These are phyloP conservation scores for Yamadazyma sp. DNA, from an alignment of 805 yeast species.

Conservation along the genomic window DNA sequence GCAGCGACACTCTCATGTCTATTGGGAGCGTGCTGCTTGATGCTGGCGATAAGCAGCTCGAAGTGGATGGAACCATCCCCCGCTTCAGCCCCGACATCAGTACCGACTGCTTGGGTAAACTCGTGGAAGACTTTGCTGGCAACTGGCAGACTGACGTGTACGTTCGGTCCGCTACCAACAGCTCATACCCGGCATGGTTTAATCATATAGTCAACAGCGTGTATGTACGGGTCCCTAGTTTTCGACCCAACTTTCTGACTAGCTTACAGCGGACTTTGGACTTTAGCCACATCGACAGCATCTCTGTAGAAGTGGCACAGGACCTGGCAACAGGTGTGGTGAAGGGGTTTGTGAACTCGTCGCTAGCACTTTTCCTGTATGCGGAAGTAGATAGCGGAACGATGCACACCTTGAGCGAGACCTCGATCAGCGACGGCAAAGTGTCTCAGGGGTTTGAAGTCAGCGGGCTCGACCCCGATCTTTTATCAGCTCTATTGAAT, in stretches of 20 bases:
- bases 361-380: not conserved
- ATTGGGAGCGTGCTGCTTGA: constrained; percentile 1
- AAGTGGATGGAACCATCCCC: not conserved
- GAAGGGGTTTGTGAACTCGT: not conserved
- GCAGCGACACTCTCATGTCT: not conserved
- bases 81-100: not conserved
- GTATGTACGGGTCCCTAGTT: constrained; percentile 5
- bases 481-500: constrained; percentile 1
- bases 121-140: not conserved
- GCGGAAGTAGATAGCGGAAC: not conserved
- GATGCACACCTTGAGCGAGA: not conserved
- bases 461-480: not conserved
- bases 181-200: constrained; percentile 16
- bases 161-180: constrained; percentile 4
- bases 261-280: not conserved
- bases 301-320: not conserved
- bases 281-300: not conserved
- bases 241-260: constrained; percentile 3
- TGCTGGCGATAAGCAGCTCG: not conserved
- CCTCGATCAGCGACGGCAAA: not conserved
- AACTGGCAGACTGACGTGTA: not conserved
- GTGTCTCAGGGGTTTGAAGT: constrained; percentile 2
- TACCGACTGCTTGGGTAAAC: constrained; percentile 1
- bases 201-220: constrained; percentile 13
- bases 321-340: not conserved